Evolutionary conservation across 2,329 filamentous ascomycete species (phyloP), one percentile per base, ranked within the genome.

Genomic region (Xylariaceae sp.): DNA sequence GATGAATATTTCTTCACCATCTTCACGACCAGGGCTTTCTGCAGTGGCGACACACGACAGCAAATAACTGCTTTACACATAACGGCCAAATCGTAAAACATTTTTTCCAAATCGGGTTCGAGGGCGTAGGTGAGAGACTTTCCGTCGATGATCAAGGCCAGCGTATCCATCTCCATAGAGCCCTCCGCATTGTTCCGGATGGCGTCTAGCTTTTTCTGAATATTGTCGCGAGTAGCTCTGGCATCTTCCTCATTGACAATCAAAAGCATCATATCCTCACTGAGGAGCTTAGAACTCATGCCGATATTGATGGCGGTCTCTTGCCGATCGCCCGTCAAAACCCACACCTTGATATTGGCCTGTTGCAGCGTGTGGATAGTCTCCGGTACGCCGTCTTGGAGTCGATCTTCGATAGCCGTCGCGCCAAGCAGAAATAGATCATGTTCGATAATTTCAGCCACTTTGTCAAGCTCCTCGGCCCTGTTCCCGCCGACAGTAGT

Each of bases 271-370:
- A 98, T 98, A 56, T 98, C 94, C 66, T 98, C 93, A 52, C 89
- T 95, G 46, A 98, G 88, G 37, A 98, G 78, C 68, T 97, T 97
- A 69, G 93, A 98, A 63, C 89, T 96, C 93, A 98, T 98, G 50
- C 94, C 93, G 53, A 98, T 98, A 64, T 98, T 98, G 77, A 98
- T 98, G 42, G 93, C 93, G 19, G 93, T 98, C 66, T 98, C 93
- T 67, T 98, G 94, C 56, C 93, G 81, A 71, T 98, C 93, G 55
- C 93, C 93, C 30, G 93, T 98, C 64, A 98, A 67, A 16, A 98
- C 93, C 93, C 93, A 98, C 41, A 98, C 85, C 68, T 98, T 98
- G 73, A 98, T 97, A 39, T 90, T 91, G 18, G 94, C 93, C 50
- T 90, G 87, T 64, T 98, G 94, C 19, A 98, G 73, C 0, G 93